phyloP scores from a whole-genome alignment of 1,139 yeast species.

The Geotrichum australiense region DNA sequence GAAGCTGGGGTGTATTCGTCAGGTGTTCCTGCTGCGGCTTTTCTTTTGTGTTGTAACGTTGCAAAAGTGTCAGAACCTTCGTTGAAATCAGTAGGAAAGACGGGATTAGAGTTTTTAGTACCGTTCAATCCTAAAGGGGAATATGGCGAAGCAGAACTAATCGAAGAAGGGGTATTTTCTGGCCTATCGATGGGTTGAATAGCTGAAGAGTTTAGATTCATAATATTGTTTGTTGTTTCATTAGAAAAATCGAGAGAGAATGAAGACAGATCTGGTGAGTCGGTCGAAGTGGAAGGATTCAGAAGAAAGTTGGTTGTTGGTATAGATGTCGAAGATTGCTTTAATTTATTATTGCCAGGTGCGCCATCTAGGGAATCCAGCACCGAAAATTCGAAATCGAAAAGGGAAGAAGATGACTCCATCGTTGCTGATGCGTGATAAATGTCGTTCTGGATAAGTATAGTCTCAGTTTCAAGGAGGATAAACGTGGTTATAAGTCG shows the following conservation, averaged over 20 bases:
- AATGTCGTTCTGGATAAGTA: no score
- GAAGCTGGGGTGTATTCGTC: background rate
- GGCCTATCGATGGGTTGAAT: background rate
- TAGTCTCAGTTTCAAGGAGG: no score
- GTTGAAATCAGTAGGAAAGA: background rate
- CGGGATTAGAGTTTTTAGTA: background rate
- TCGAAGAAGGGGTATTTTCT: conserved; percentile 10
- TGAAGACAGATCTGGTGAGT: background rate
- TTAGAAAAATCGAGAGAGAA: background rate
- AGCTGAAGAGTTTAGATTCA: background rate
- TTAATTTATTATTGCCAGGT: background rate
- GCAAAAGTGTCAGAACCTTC: background rate
- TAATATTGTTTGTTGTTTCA: background rate
- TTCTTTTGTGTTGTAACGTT: conserved; percentile 13
- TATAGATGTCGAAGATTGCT: background rate
- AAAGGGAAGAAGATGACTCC: conserved; percentile 2
- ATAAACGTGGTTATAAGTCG: no score
- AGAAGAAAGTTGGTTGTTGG: conserved; percentile 1
- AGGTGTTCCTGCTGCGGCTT: conserved; percentile 6
- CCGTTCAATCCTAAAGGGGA: conserved; percentile 1
- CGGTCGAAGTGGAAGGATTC: background rate
- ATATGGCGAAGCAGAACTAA: conserved; percentile 10
- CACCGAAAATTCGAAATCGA: conserved; percentile 7
- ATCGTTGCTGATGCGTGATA: no score
- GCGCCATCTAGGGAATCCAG: background rate